Conservation (phyloP, 2,329 filamentous ascomycete genomes). For the Colletotrichum liaoningense region DNA sequence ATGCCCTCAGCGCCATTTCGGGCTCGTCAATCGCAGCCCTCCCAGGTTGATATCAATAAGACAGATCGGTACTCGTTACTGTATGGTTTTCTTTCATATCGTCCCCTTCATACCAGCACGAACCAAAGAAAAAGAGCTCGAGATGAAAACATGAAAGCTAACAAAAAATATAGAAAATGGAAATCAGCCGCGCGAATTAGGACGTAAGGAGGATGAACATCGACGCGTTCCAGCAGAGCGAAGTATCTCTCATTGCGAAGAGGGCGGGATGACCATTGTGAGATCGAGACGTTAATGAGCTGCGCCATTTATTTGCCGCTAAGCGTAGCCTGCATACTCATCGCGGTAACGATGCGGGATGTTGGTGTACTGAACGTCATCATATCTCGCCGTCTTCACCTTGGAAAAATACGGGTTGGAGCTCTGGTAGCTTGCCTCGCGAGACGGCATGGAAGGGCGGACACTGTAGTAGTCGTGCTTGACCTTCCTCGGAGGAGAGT, state of each 20-base stretch:
- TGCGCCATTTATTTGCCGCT: neutral
- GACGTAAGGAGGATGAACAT: neutral
- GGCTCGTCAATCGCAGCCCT: conserved; percentile 30
- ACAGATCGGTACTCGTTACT: conserved; percentile 37
- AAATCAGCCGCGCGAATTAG: neutral
- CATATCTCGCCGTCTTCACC: conserved; percentile 48
- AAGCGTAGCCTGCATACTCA: conserved; percentile 14
- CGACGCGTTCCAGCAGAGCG: conserved; percentile 27
- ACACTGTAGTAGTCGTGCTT: conserved; percentile 33
- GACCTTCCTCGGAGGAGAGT: conserved; percentile 21
- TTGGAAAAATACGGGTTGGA: conserved; percentile 41
- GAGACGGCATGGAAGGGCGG: conserved; percentile 44
- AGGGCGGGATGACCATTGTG: neutral
- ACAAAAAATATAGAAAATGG: neutral
- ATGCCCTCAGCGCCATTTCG: conserved; percentile 23
- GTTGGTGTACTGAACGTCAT: conserved; percentile 47
- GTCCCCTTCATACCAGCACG: conserved; percentile 30
- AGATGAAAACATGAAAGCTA: conserved; percentile 9
- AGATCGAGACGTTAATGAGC: neutral
- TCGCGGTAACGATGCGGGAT: conserved; percentile 42
- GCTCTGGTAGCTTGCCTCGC: conserved; percentile 46
- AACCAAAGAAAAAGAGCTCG: conserved; percentile 26
- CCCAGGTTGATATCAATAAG: conserved; percentile 34
- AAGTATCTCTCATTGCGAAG: conserved; percentile 12
- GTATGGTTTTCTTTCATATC: conserved; percentile 31